Evolutionary conservation across 345 rosid species (phyloP), one percentile per base, ranked within the genome.

Genomic region (Gossypium stocksii): DNA sequence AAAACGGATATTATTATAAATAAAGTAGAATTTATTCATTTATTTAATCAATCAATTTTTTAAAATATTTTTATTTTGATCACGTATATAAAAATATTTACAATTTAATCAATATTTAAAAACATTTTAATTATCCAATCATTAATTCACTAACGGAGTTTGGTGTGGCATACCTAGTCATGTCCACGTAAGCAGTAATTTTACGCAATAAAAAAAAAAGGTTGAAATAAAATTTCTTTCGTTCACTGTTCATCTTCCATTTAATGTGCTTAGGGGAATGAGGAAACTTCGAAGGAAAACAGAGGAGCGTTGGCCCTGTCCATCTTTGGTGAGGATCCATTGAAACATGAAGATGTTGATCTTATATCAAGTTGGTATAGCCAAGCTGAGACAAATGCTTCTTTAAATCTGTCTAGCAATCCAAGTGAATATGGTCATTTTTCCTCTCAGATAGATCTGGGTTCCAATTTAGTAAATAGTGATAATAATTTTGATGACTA

Each of bases 341-440:
- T 83, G 76, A 73, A 62, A 76, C 63, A 58, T 76, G 84, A 81
- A 76, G 86, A 84, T 78, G 74, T 73, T 76, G 98, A 94, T 86
- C 89, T 94, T 23, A 83, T 94, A 70, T 86, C 98, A 66, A 92
- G 81, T 82, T 84, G 91, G 76, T 94, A 93, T 79, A 76, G 82
- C 85, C 90, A 91, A 84, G 78, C 87, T 72, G 85, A 82, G 74
- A 86, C 76, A 73, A 84, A 68, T 64, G 75, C 61, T 74, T 72
- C 88, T 51, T 68, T 71, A 45, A 78, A 79, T 78, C 74, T 72
- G 70, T 70, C 74, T 14, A 81, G 79, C 65, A 81, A 49, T 73
- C 79, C 78, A 59, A 57, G 71, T 75, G 87, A 72, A 59, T 80
- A 82, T 72, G 81, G 66, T 43, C 53, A 79, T 57, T 81, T 69